Evolutionary conservation across 2,329 filamentous ascomycete genomes (phyloP).

Genomic region (Talaromyces sp.): DNA sequence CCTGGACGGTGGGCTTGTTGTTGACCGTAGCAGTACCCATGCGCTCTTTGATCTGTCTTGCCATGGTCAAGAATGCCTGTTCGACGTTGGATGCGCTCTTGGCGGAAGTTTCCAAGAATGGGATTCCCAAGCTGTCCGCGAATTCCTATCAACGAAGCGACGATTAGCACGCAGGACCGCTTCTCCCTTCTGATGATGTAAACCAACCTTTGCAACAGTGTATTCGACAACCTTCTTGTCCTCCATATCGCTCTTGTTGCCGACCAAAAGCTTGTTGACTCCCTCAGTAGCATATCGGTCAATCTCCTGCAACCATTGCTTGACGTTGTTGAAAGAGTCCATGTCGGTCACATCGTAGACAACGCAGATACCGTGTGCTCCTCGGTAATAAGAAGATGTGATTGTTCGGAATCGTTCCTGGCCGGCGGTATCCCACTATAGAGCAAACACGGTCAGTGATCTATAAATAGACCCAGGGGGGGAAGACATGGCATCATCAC

Average conservation of each 20-base stretch:
- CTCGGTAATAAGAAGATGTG: conserved; percentile 98
- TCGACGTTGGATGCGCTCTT: conserved; percentile 99
- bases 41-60: conserved; percentile 98
- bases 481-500: background rate
- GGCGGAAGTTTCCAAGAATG: conserved; percentile 98
- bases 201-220: conserved; percentile 90
- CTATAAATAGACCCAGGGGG: conserved; percentile 32
- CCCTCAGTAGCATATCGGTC: conserved; percentile 98
- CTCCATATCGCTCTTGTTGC: conserved; percentile 99
- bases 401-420: conserved; percentile 99
- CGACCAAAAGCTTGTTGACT: conserved; percentile 98
- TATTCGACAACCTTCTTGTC: conserved; percentile 99
- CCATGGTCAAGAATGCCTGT: conserved; percentile 99
- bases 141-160: conserved; percentile 65
- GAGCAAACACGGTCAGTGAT: conserved; percentile 11
- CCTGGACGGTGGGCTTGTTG: conserved; percentile 97
- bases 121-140: conserved; percentile 95
- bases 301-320: conserved; percentile 99
- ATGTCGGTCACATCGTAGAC: conserved; percentile 99
- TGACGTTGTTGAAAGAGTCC: conserved; percentile 99
- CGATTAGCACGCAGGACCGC: conserved; percentile 3
- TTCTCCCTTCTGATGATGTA: background rate
- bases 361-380: conserved; percentile 97
- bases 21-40: conserved; percentile 98
- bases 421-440: conserved; percentile 95